Evolutionary conservation across 2,329 filamentous ascomycete species (phyloP), one percentile per base, ranked within the genome.

Genomic region (Calonectria leucothoes): DNA sequence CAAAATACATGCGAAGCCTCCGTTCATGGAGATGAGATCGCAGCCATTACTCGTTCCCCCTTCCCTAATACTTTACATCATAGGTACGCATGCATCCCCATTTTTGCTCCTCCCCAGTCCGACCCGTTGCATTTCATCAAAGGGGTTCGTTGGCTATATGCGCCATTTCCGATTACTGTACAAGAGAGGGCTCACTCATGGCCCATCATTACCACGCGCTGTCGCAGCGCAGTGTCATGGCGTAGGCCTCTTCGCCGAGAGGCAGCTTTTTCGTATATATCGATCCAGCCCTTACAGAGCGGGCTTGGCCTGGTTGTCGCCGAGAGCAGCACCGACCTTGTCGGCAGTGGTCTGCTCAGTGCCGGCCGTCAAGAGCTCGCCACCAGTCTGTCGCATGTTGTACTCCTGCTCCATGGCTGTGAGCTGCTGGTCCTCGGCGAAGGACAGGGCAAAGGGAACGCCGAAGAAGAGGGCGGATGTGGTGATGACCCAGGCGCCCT

Each of bases 321-420:
- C 88, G n/a, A 91, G 83, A 17, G 87, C 88, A 6, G 87, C 87
- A 55, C 86, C 86, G 49, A 91, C 82, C 80, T 87, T 86, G 55
- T 89, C 86, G 1, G 87, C 88, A 6, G 89, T 90, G 74, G 82
- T 85, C 67, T 81, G 81, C 65, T 84, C 85, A 6, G 82, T 79
- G 42, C 87, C 88, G 15, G 87, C 88, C 15, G 89, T 91, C 74
- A 92, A 81, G 45, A 92, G 83, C 83, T 98, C 95, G 83, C 94
- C 93, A 76, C 95, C 95, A 82, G 94, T 92, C 91, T 98, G 95
- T 85, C 97, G 94, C 95, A 98, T 97, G 85, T 94, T 93, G 91
- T 96, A 95, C 88, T 98, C 96, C 86, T 95, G 93, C 92, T 99
- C 97, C 95, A 98, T 97, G 89, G 98, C 96, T 77, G 96, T 90